A percentile compares a stretch with the other conserved stretches of the same genome.
phyloP scores from a whole-genome alignment of 2,329 filamentous ascomycete genomes.

The Colletotrichum spaethianum region DNA sequence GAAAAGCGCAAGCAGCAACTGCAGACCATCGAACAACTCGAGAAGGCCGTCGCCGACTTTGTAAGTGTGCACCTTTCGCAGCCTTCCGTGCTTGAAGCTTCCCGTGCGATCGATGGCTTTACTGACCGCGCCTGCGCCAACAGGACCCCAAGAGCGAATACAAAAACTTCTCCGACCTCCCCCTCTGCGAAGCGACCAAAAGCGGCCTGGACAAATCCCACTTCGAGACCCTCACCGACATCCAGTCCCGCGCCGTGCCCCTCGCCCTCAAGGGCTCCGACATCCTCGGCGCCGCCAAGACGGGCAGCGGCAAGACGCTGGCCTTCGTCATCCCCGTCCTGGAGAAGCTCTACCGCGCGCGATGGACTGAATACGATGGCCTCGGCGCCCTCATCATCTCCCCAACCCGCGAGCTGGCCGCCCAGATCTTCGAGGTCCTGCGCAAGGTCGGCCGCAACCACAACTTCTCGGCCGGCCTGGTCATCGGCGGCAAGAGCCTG shows the following conservation, averaged over 20 bases:
- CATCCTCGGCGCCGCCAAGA: conserved; percentile 95
- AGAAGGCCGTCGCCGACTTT: conserved; percentile 57
- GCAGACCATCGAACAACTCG: conserved; percentile 56
- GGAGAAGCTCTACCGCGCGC: conserved; percentile 90
- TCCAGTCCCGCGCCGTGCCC: conserved; percentile 91
- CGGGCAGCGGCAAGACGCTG: conserved; percentile 94
- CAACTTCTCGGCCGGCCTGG: conserved; percentile 89
- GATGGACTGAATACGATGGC: conserved; percentile 92
- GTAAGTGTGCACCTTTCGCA: conserved; percentile 47
- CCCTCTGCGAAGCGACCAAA: conserved; percentile 85
- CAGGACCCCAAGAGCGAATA: conserved; percentile 74
- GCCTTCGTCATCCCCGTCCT: conserved; percentile 93
- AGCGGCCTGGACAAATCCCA: conserved; percentile 87
- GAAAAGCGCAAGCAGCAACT: conserved; percentile 56
- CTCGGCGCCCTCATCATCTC: conserved; percentile 93
- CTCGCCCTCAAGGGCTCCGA: conserved; percentile 88
- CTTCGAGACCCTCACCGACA: conserved; percentile 91
- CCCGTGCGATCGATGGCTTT: not conserved
- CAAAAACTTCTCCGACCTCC: conserved; percentile 85
- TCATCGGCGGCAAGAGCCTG: conserved; percentile 94
- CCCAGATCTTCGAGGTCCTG: conserved; percentile 96
- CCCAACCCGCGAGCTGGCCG: conserved; percentile 93
- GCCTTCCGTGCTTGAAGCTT: accelerated
- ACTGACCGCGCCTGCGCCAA: not conserved
- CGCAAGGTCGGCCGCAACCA: conserved; percentile 92